Conservation (phyloP, 257 asterid species). For the Primulina eburnea region DNA sequence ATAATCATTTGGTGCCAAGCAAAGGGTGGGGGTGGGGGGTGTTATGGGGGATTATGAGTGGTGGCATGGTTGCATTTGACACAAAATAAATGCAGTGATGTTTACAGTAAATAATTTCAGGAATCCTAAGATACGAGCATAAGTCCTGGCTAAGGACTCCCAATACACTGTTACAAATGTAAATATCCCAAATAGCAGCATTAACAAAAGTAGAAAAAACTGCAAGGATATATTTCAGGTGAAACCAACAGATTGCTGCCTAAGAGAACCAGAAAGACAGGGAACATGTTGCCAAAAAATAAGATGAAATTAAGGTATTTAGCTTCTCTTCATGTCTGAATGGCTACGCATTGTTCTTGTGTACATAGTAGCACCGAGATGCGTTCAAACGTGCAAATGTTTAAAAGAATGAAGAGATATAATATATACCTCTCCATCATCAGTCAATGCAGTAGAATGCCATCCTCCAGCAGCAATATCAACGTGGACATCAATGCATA, state of each 20-base stretch:
- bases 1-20: conserved; percentile 5
- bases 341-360: not conserved
- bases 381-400: not conserved
- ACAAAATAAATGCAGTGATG: not conserved
- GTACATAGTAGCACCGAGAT: not conserved
- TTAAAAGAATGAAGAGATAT: conserved; percentile 12
- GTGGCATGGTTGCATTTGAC: not conserved
- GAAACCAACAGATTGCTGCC: not conserved
- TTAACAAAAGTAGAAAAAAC: not conserved
- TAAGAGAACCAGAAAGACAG: not conserved
- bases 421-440: conserved; percentile 79
- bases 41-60: no score
- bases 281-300: conserved; percentile 1
- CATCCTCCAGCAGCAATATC: conserved; percentile 99
- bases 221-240: not conserved
- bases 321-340: conserved; percentile 3
- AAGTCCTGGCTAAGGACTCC: not conserved
- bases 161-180: not conserved
- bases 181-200: not conserved
- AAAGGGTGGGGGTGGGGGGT: not conserved
- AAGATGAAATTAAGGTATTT: not conserved
- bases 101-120: conserved; percentile 2
- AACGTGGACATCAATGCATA: conserved; percentile 51
- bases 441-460: conserved; percentile 97
- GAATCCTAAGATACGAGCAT: not conserved